A percentile compares a stretch with the other conserved stretches of the same genome.
Evolutionary conservation across 1,284 basidiomycete species (phyloP).

Genomic region (Rhodotorula sp.): DNA sequence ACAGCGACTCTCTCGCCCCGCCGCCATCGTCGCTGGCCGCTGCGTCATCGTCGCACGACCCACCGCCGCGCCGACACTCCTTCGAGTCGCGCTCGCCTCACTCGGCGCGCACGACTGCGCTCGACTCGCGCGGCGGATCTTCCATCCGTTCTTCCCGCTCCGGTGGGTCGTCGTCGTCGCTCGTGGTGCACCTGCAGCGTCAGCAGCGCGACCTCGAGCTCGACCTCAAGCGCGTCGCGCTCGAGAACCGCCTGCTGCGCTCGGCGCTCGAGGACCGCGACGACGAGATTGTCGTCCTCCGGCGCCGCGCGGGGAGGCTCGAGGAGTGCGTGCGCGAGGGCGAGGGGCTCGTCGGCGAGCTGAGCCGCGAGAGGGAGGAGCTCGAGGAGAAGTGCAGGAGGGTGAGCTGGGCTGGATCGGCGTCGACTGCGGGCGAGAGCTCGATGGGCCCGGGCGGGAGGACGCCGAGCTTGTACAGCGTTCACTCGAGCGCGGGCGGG

Average conservation of each 20-base stretch:
- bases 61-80: not conserved
- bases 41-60: not conserved
- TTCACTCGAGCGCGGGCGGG: no score
- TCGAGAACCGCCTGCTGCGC: slow-evolving; percentile 1
- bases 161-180: no score
- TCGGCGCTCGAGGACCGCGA: not conserved
- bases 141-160: no score
- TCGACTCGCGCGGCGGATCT: no score
- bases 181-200: no score
- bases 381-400: not conserved
- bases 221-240: not conserved
- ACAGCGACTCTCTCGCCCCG: not conserved
- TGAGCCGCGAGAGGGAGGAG: slow-evolving; percentile 9
- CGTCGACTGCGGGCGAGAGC: not conserved
- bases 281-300: not conserved
- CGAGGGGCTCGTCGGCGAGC: not conserved
- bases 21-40: not conserved
- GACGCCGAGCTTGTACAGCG: no score
- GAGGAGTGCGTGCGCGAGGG: not conserved
- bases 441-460: no score
- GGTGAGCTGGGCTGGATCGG: not conserved
- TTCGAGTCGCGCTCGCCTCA: not conserved
- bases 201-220: slow-evolving; percentile 2
- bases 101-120: not conserved
- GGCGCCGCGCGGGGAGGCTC: not conserved